Evolutionary conservation across 257 asterid species (phyloP).

Genomic region (Mitragyna speciosa): DNA sequence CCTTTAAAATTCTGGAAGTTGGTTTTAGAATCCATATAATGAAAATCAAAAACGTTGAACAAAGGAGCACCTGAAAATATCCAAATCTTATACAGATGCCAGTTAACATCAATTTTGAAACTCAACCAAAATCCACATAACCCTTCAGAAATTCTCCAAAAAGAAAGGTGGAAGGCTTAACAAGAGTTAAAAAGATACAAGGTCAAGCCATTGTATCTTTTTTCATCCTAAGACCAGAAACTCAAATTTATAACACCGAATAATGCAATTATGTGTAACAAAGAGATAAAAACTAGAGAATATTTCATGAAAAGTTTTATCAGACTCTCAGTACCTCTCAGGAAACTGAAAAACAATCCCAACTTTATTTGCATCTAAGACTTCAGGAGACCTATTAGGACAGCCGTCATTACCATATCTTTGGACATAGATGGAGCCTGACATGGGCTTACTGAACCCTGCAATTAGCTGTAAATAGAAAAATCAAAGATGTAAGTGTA

Average conservation of each 20-base stretch:
- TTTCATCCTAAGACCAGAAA: conserved; percentile 5
- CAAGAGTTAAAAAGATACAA: background rate
- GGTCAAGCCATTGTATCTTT: background rate
- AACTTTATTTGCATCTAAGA: conserved; percentile 63
- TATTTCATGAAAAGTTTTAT: background rate
- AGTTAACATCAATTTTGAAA: too few species aligned
- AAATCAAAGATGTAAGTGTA: conserved; percentile 17
- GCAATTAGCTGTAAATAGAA: conserved; percentile 72
- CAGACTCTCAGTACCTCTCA: conserved; percentile 61
- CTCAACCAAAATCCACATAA: background rate
- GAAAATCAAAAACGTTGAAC: too few species aligned
- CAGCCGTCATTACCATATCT: conserved; percentile 60
- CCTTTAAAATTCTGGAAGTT: too few species aligned
- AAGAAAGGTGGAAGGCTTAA: background rate
- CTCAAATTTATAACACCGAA: background rate
- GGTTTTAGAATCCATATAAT: too few species aligned
- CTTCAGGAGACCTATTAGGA: conserved; percentile 52
- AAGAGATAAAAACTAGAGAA: background rate
- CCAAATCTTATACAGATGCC: too few species aligned
- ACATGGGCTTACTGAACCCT: conserved; percentile 83
- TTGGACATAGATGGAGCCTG: conserved; percentile 72
- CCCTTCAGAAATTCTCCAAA: background rate
- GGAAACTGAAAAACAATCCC: conserved; percentile 98
- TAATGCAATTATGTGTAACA: background rate
- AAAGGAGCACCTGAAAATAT: too few species aligned